Conservation (phyloP, 2,329 filamentous ascomycete species). For the Curvularia lunata region DNA sequence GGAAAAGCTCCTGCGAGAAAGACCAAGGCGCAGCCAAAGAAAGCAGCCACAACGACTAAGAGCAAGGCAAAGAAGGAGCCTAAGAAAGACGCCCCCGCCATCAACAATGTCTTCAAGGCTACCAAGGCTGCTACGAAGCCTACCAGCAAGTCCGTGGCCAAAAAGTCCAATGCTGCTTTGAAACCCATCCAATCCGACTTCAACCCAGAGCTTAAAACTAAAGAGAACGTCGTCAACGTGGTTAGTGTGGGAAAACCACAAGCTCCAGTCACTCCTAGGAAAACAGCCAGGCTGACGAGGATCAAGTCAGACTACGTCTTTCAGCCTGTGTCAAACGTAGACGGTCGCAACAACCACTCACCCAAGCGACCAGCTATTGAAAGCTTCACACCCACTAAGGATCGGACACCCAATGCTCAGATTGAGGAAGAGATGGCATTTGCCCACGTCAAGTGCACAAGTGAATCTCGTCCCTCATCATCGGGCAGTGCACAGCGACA, state of each 20-base stretch:
- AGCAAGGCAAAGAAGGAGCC: conserved; percentile 35
- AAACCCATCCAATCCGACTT: conserved; percentile 18
- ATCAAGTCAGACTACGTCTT: conserved; percentile 35
- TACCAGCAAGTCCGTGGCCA: conserved; percentile 20
- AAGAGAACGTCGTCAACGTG: conserved; percentile 22
- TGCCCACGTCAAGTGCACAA: conserved; percentile 18
- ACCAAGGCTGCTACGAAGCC: conserved; percentile 33
- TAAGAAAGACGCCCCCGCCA: conserved; percentile 30
- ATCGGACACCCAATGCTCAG: conserved; percentile 39
- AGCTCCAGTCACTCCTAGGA: conserved; percentile 29
- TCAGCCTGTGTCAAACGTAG: conserved; percentile 36
- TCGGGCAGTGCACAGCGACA: conserved; percentile 31
- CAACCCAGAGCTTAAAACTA: conserved; percentile 16
- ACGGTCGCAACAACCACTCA: conserved; percentile 43
- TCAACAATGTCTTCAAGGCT: conserved; percentile 41
- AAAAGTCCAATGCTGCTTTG: conserved; percentile 11
- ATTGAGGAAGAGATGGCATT: conserved; percentile 30
- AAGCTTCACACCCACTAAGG: conserved; percentile 38
- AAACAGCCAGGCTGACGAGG: conserved; percentile 28
- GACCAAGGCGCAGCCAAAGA: conserved; percentile 39
- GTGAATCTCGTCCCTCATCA: conserved; percentile 36
- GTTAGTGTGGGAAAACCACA: conserved; percentile 20
- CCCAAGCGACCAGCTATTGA: conserved; percentile 39
- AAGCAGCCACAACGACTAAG: conserved; percentile 29
- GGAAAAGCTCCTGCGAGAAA: conserved; percentile 34